Base-by-base conservation (phyloP, 495 filamentous ascomycete species). In the Neurospora africana region DNA sequence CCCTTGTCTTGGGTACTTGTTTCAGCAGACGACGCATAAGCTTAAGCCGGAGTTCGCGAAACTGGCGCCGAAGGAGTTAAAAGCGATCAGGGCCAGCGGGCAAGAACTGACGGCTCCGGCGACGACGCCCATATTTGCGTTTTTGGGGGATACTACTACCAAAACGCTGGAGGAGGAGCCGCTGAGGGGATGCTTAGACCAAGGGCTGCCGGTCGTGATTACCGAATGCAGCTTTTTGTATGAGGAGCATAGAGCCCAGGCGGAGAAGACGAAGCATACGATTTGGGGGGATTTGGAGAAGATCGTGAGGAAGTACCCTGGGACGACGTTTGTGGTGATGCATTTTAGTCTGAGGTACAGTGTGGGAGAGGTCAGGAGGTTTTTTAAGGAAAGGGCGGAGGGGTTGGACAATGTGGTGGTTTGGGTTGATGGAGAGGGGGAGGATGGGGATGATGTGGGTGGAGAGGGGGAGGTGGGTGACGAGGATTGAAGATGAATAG, bases 1-100 rank as follows among this genome's bases (percentile, higher is more conserved):
- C 0, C 80, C 81, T n/a, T 81, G 78, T 68, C 38, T 83, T 0
- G 81, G 81, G 30, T 83, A 83, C 71, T 72, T 83, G 74, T 83
- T 83, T 72, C 44, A 43, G 68, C 67, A 70, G 6, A 76, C 73
- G 1, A 81, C 78, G 0, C 72, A 68, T 27, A 77, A 76, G 35
- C 78, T 83, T 9, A 69, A 68, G 13, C 74, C 77, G 1, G 75
- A 79, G 58, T 81, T 74, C 65, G 40, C 61, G 0, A 33, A 39
- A 1, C 72, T 76, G 2, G 5, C 75, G 1, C 76, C 76, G 1
- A 23, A 72, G 0, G 78, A 79, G 40, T 70, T 83, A 17, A 72
- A 74, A 23, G 21, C 38, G 0, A 73, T 81, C 13, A 74, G 78
- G 17, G 37, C 78, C 21, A 65, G 70, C 5, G 77, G 77, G 0